A percentile compares a stretch with the other conserved stretches of the same genome.
These are phyloP conservation scores for Aspergillus uvarum DNA, from an alignment of 2,329 filamentous ascomycete genomes.

Conservation along the genomic window DNA sequence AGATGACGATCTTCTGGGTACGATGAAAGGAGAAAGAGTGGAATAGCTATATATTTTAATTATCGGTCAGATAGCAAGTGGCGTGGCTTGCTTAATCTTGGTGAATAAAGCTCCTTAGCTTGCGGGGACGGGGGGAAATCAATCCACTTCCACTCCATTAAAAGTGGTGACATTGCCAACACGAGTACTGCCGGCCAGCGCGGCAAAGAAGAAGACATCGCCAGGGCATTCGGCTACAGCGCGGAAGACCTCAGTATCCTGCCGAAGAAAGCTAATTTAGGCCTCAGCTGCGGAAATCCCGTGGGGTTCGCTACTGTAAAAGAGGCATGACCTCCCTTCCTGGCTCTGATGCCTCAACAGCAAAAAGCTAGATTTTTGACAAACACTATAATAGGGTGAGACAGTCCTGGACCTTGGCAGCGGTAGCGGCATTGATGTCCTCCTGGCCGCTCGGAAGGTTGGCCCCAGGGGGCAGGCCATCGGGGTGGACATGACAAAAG, in stretches of 20 bases:
- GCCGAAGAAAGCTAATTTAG: conserved; percentile 52
- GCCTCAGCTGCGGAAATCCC: conserved; percentile 57
- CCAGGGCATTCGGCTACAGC: conserved; percentile 55
- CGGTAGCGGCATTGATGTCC: conserved; percentile 60
- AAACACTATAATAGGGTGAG: conserved; percentile 57
- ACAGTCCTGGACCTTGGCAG: conserved; percentile 58
- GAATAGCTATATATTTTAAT: no score
- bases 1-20: no score
- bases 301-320: conserved; percentile 50
- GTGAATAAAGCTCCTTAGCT: no score
- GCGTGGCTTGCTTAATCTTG: no score
- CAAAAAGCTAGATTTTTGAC: conserved; percentile 49
- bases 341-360: conserved; percentile 46
- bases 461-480: conserved; percentile 52
- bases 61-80: no score
- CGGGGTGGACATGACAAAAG: conserved; percentile 62
- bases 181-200: conserved; percentile 37
- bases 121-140: no score
- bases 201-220: conserved; percentile 37
- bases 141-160: no score
- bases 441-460: conserved; percentile 54
- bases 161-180: conserved; percentile 6
- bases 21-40: no score
- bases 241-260: conserved; percentile 49
- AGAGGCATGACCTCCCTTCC: conserved; percentile 45